Base-by-base conservation (phyloP, 768 basidiomycete genomes). In the Hygrocybe coccinea region DNA sequence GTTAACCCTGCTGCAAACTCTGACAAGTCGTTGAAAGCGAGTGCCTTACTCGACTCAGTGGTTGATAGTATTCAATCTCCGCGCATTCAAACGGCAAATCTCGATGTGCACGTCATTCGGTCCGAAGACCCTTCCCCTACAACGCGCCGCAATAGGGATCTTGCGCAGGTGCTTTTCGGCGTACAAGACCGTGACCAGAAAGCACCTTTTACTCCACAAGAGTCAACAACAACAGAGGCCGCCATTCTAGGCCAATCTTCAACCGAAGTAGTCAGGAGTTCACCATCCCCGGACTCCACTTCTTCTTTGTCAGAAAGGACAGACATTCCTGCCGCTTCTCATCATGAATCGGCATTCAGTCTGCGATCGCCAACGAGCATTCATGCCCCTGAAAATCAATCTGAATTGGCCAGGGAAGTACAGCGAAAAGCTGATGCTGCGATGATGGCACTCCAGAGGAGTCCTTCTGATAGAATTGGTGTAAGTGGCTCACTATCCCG, bases 91-190 rank as follows among this genome's bases (percentile, higher is more conserved):
- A 60, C 67, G 48, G 22, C 19, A 5, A 37, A 64, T 17, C 53
- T 65, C 29, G 22, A 56, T 2, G 52, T 62, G 24, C 21, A 62
- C 33, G 29, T 56, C 22, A 41, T 62, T 54, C 62, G 66, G 38
- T 63, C 71, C 37, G 68, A 72, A 54, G 71, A 75, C 52, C 54
- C 64, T 15, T 82, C 77, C 10, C 82, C 74, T 24, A 80, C 77
- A 35, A 79, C 82, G 41, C 82, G 83, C 55, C 78, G 84, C 52
- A 85, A 86, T 59, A 76, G 86, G 60, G 86, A 87, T 64, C 77
- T 92, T n/a, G 86, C 89, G 2, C 84, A 85, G 54, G 85, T 83
- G 15, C 71, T 92, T 39, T 90, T 91, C 61, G 88, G 86, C 15
- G 68, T 64, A 15, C 76, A 79, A 53, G 75, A 72, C 41, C 54